These are phyloP conservation scores for Acacia melanoxylon DNA, from an alignment of 306 rosid species.

Conservation along the genomic window DNA sequence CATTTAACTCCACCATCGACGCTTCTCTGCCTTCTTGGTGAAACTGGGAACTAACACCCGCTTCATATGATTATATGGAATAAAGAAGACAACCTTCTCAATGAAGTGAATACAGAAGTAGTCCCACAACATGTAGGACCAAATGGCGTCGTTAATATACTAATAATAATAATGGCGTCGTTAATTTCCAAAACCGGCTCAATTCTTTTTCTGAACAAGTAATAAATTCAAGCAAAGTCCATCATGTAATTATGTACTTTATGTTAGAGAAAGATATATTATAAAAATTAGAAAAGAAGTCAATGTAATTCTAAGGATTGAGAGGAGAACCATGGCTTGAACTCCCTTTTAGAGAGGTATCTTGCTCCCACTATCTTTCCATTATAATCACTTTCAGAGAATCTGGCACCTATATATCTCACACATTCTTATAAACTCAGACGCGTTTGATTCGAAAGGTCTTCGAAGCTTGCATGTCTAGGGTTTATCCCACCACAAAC, in stretches of 20 bases:
- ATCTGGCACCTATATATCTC: slow-evolving; percentile 62
- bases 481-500: slow-evolving; percentile 65
- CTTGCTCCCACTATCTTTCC: slow-evolving; percentile 73
- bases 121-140: no score
- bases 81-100: no score
- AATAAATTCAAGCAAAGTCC: background rate
- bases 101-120: no score
- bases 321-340: slow-evolving; percentile 51
- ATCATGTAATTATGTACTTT: no score
- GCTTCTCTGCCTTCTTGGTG: no score
- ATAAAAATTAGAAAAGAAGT: background rate
- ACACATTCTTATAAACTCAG: slow-evolving; percentile 54
- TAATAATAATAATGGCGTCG: no score
- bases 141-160: no score
- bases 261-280: background rate
- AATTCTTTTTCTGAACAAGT: no score
- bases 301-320: slow-evolving; percentile 28
- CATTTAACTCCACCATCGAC: no score
- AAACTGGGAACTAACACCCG: no score
- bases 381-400: slow-evolving; percentile 58
- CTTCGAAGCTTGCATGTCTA: slow-evolving; percentile 68
- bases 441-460: slow-evolving; percentile 44
- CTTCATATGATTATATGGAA: no score
- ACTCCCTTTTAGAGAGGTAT: slow-evolving; percentile 85
- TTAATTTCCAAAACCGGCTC: no score